Percentiles rank a stretch among this genome's conserved stretches.
These are phyloP conservation scores for Scutellaria baicalensis DNA, from an alignment of 257 asterid species.

Conservation along the genomic window DNA sequence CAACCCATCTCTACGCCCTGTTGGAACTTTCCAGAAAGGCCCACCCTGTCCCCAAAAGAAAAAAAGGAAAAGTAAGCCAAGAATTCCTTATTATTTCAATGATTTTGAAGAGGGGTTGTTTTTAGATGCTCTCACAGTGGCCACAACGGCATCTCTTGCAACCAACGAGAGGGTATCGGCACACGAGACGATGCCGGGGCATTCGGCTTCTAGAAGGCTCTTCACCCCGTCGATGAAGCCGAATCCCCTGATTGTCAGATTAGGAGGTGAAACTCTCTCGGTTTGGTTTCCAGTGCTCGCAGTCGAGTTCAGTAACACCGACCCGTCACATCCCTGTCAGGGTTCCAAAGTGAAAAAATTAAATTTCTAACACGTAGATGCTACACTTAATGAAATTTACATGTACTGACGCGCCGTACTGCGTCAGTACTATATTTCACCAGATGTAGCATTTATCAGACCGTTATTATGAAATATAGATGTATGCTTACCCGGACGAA, in stretches of 20 bases:
- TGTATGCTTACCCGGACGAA: slow-evolving; percentile 36
- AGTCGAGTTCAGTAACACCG: slow-evolving; percentile 35
- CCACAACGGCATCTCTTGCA: slow-evolving; percentile 40
- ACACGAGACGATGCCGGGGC: slow-evolving; percentile 51
- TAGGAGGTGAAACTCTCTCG: slow-evolving; percentile 31
- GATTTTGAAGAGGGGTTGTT: too few species aligned
- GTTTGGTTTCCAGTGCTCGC: slow-evolving; percentile 37
- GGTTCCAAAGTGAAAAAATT: background rate
- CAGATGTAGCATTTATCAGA: background rate
- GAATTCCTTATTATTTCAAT: too few species aligned
- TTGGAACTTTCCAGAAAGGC: slow-evolving; percentile 47
- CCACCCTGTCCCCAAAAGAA: slow-evolving; percentile 31
- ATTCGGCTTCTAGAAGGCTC: slow-evolving; percentile 29
- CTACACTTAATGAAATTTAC: too few species aligned
- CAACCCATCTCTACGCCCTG: slow-evolving; percentile 47
- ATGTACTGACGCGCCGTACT: too few species aligned
- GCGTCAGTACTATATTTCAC: background rate
- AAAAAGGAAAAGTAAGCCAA: background rate
- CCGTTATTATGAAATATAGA: too few species aligned
- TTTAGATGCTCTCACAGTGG: slow-evolving; percentile 20
- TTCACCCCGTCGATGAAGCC: slow-evolving; percentile 42
- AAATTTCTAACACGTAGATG: too few species aligned
- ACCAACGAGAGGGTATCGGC: slow-evolving; percentile 42
- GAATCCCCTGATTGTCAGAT: slow-evolving; percentile 39
- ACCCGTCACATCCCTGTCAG: slow-evolving; percentile 40